Base-by-base conservation (phyloP, 305 asterid species). In the Solanum chacoense region DNA sequence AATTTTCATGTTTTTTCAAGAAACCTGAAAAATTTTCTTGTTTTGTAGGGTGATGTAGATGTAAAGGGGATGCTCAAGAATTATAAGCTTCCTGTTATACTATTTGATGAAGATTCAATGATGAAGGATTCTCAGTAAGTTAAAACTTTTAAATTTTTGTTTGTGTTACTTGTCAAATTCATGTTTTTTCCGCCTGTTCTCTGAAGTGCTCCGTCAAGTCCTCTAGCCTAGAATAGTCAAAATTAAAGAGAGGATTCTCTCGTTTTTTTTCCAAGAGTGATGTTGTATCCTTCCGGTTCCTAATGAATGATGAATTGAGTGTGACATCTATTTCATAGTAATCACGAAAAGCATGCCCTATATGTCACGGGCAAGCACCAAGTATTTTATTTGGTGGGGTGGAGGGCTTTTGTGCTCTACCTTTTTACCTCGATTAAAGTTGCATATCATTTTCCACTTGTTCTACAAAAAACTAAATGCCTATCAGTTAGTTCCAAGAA, bases 51-150 rank as follows among this genome's bases (percentile, higher is more conserved):
- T 65, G 86, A 28, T 0, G 24, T 45, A 84, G 92, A 89, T 78
- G 65, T 80, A 31, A 87, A 84, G 67, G 88, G 87, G 79, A 88
- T 87, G 50, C 67, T 88, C 78, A 89, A 89, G 73, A 88, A 85
- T 22, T 59, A 20, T 79, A 90, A 88, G 89, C 90, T 92, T 36
- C 93, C 93, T 10, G 87, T 92, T 10, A 88, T 92, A 11, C 26
- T 83, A 85, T 89, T 81, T 71, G 93, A 90, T 88, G 91, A 84
- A 88, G 85, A 91, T 55, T 73, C 91, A 40, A 87, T 28, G 67
- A 50, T 75, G 74, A 77, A 31, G 24, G 91, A 92, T 37, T 88
- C 91, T 8, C 89, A 89, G 93, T 92, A 92, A 92, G 91, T 85
- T 29, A 16, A 14, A 76, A 35, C 18, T 35, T 75, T 6, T 55